phyloP scores from a whole-genome alignment of 2,329 filamentous ascomycete genomes.

The Fusarium pininemorale region DNA sequence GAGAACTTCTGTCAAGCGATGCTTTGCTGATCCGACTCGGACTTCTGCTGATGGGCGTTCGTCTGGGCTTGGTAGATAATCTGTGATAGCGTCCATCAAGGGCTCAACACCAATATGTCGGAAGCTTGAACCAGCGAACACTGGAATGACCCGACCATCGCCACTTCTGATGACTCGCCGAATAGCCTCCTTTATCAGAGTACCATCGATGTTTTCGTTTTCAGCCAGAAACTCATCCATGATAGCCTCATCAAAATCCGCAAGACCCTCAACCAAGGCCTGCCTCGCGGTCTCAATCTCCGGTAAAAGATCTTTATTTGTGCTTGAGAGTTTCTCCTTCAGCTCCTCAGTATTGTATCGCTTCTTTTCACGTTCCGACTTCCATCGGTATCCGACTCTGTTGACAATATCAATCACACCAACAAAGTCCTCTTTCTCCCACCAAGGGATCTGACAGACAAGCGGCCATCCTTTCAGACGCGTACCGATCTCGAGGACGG shows the following conservation, averaged over 20 bases:
- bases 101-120: slow-evolving; percentile 94
- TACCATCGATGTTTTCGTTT: slow-evolving; percentile 75
- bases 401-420: slow-evolving; percentile 88
- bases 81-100: slow-evolving; percentile 85
- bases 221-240: slow-evolving; percentile 85
- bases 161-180: slow-evolving; percentile 74
- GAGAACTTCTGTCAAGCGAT: slow-evolving; percentile 51
- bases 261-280: slow-evolving; percentile 82
- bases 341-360: slow-evolving; percentile 45
- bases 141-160: slow-evolving; percentile 78
- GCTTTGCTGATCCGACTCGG: slow-evolving; percentile 67
- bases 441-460: slow-evolving; percentile 96
- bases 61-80: slow-evolving; percentile 83
- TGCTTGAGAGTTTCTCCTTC: slow-evolving; percentile 51
- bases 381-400: slow-evolving; percentile 78
- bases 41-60: slow-evolving; percentile 85
- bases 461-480: slow-evolving; percentile 86
- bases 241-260: slow-evolving; percentile 87
- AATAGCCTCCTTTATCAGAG: slow-evolving; percentile 76
- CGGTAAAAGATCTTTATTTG: slow-evolving; percentile 62
- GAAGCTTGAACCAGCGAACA: slow-evolving; percentile 93
- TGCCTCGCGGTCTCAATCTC: slow-evolving; percentile 81
- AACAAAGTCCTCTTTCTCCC: slow-evolving; percentile 80
- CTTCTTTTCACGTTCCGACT: slow-evolving; percentile 54
- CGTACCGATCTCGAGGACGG: slow-evolving; percentile 84